phyloP scores from a whole-genome alignment of 2,329 filamentous ascomycete genomes.

The Epichloe baconii region DNA sequence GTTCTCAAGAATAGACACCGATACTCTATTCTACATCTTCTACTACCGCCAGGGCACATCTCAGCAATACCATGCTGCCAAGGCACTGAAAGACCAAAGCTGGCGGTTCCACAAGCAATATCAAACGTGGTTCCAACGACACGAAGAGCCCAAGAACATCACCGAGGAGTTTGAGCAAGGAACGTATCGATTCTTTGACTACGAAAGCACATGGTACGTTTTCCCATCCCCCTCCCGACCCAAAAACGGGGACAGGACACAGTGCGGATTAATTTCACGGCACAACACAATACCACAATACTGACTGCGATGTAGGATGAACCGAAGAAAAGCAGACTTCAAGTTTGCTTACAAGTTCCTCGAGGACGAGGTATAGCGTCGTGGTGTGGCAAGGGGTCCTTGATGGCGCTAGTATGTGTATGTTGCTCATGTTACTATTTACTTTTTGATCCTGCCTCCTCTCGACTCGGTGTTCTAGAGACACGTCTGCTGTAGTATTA shows the following conservation, averaged over 20 bases:
- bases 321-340: conserved; percentile 92
- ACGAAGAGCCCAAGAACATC: conserved; percentile 96
- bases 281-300: conserved; percentile 7
- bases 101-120: conserved; percentile 99
- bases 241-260: not conserved
- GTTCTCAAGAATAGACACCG: conserved; percentile 82
- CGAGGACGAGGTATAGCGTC: conserved; percentile 65
- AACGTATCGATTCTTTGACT: conserved; percentile 98
- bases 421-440: conserved; percentile 1
- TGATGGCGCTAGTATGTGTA: not conserved
- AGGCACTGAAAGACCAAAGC: conserved; percentile 94
- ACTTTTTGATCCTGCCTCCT: not conserved
- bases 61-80: conserved; percentile 89
- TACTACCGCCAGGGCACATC: conserved; percentile 97
- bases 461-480: conserved; percentile 2
- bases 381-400: not conserved
- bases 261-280: not conserved
- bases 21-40: conserved; percentile 96
- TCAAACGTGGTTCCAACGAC: conserved; percentile 97
- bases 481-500: not conserved
- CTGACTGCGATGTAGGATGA: conserved; percentile 61
- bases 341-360: conserved; percentile 97
- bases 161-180: conserved; percentile 98
- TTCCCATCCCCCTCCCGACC: not conserved
- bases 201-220: conserved; percentile 94